Conservation (phyloP, 2,329 filamentous ascomycete species). For the Colletotrichum sidae region DNA sequence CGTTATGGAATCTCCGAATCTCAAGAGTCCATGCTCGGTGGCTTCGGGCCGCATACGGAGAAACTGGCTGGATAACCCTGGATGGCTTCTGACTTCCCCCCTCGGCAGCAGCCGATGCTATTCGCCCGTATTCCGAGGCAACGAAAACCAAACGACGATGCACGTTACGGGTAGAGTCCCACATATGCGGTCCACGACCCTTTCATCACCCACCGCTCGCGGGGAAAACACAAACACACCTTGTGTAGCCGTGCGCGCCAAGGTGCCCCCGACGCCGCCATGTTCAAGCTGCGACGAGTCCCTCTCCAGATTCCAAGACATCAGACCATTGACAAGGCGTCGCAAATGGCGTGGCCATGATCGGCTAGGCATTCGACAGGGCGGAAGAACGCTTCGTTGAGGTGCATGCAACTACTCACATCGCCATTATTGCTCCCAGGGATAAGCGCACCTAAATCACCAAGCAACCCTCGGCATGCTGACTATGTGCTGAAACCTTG, state of each 20-base stretch:
- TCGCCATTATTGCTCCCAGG: background rate
- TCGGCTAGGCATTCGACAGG: background rate
- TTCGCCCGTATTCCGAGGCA: constrained; percentile 8
- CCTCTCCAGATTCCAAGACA: background rate
- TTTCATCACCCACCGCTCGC: background rate
- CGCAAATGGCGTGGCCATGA: background rate
- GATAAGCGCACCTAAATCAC: constrained; percentile 11
- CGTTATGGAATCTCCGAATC: no score
- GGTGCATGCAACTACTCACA: no score
- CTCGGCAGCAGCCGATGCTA: constrained; percentile 12
- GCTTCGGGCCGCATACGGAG: no score
- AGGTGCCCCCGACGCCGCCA: background rate
- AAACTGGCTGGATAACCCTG: background rate
- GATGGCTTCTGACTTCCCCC: constrained; percentile 3
- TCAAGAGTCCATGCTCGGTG: no score
- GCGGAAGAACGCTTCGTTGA: background rate
- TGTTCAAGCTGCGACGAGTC: background rate
- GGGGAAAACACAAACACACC: background rate
- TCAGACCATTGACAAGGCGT: background rate
- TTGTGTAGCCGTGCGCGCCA: background rate
- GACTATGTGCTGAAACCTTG: background rate
- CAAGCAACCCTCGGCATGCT: background rate
- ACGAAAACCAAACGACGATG: background rate
- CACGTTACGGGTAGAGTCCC: constrained; percentile 9
- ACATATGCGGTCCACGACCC: constrained; percentile 1